Evolutionary conservation across 345 rosid genomes (phyloP), one percentile per base, ranked within the genome.

Genomic region (Nasturtium officinale): DNA sequence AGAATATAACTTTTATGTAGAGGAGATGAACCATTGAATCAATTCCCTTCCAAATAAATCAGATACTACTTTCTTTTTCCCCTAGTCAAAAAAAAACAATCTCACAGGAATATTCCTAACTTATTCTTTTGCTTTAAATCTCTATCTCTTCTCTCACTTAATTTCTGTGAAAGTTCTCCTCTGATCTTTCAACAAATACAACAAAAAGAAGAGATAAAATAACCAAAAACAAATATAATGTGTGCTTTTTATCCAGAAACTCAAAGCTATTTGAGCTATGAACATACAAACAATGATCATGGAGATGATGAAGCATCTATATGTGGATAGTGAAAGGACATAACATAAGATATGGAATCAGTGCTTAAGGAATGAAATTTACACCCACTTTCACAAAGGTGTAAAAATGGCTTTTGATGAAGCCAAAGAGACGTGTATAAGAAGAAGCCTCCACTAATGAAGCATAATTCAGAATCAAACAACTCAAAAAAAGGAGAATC

Each of bases 331-430:
- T 50, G 81, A 78, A 57, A 78, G 43, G 74, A 16, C 81, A 72
- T 61, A 17, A 61, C 78, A 54, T 61, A 56, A 73, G 74, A 72
- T 72, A 78, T 73, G 75, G 78, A 78, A 73, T 68, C 75, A 61
- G 48, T 73, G 64, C 81, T 71, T 5, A 66, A 6, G 60, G 77
- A 57, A 69, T 55, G 69, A 38, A 53, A 60, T 70, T 64, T 64
- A 37, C 33, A 3, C 28, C 78, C 65, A 64, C 64, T 69, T 56
- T 20, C 38, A 13, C 55, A 48, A 66, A 65, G 38, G 33, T 8
- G 33, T 8, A 46, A 58, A 66, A 40, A 48, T 66, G 66, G 75
- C 78, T 61, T 73, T 61, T 67, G 65, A 73, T 13, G 45, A 30
- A 65, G 48, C 67, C 38, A 53, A 6, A 73, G 65, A 64, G 80